Percentiles rank a stretch among this genome's conserved stretches.
These are phyloP conservation scores for Anisodus tanguticus DNA, from an alignment of 257 asterid genomes.

Conservation along the genomic window DNA sequence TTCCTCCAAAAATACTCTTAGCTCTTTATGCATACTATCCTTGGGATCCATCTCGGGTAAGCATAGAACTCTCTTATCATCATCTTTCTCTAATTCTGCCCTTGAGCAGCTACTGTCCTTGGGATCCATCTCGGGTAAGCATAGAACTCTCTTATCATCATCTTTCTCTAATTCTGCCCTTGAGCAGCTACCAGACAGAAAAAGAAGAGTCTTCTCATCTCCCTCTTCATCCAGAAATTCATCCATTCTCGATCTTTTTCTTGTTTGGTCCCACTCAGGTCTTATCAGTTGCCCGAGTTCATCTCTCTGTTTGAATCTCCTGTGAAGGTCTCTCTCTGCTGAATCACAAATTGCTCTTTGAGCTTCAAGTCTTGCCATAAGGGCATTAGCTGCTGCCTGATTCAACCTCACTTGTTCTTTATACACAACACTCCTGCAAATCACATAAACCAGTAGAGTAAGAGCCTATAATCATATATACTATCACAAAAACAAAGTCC, in stretches of 20 bases:
- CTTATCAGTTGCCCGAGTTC: slow-evolving; percentile 83
- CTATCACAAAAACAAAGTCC: no score
- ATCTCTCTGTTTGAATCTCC: slow-evolving; percentile 69
- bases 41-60: slow-evolving; percentile 45
- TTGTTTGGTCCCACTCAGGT: slow-evolving; percentile 70
- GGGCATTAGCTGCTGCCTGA: slow-evolving; percentile 91
- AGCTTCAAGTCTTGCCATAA: slow-evolving; percentile 94
- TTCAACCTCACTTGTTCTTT: slow-evolving; percentile 96
- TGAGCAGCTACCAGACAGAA: slow-evolving; percentile 48
- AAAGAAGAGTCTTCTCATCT: slow-evolving; percentile 35
- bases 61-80: slow-evolving; percentile 39
- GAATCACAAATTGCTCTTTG: slow-evolving; percentile 95
- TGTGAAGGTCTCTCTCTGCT: slow-evolving; percentile 86
- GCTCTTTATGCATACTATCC: slow-evolving; percentile 56
- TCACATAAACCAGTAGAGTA: background rate
- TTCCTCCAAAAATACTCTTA: slow-evolving; percentile 82
- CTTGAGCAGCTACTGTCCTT: slow-evolving; percentile 37
- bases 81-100: slow-evolving; percentile 26
- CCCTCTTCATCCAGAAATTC: slow-evolving; percentile 43
- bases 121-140: slow-evolving; percentile 48
- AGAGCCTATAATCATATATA: no score
- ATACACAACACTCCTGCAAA: slow-evolving; percentile 81
- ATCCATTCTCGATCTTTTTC: slow-evolving; percentile 84
- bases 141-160: slow-evolving; percentile 35
- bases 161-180: slow-evolving; percentile 26